Evolutionary conservation across 768 basidiomycete genomes (phyloP).

Genomic region (Cystofilobasidium bisporidii): DNA sequence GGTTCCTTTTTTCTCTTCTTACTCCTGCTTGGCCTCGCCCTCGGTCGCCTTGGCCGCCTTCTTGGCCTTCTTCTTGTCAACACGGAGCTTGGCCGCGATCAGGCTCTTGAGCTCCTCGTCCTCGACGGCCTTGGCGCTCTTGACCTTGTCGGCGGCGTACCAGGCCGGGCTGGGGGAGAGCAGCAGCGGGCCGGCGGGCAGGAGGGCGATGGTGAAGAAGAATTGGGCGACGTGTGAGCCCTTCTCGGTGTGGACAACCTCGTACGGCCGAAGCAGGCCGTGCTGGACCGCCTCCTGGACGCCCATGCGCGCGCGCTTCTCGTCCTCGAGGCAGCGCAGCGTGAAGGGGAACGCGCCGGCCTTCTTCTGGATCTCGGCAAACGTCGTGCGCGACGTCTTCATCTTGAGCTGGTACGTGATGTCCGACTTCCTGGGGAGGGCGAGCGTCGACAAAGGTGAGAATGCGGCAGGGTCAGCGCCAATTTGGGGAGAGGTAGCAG

Average conservation of each 20-base stretch:
- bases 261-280: conserved; percentile 84
- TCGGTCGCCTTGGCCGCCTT: conserved; percentile 58
- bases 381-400: conserved; percentile 93
- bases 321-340: conserved; percentile 83
- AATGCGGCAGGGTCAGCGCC: too few species aligned
- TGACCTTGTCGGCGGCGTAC: conserved; percentile 87
- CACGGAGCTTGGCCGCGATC: conserved; percentile 67
- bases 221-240: conserved; percentile 85
- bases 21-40: conserved; percentile 30
- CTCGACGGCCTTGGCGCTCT: conserved; percentile 77
- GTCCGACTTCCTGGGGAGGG: conserved; percentile 46
- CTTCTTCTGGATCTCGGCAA: conserved; percentile 96
- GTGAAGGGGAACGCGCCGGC: conserved; percentile 98
- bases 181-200: conserved; percentile 75
- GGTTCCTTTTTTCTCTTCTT: not conserved
- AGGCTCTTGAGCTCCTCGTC: conserved; percentile 76
- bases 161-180: conserved; percentile 80
- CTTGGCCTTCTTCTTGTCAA: conserved; percentile 88
- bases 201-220: conserved; percentile 90
- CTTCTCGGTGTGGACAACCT: conserved; percentile 53
- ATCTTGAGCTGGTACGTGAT: conserved; percentile 94
- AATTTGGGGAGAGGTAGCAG: too few species aligned
- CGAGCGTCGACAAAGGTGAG: too few species aligned
- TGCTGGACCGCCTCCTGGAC: conserved; percentile 94
- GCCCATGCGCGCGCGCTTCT: conserved; percentile 90